Percentiles rank a stretch among this genome's conserved stretches.
phyloP scores from a whole-genome alignment of 371 early-diverging fungal species.

The Haplosporangium sp. region DNA sequence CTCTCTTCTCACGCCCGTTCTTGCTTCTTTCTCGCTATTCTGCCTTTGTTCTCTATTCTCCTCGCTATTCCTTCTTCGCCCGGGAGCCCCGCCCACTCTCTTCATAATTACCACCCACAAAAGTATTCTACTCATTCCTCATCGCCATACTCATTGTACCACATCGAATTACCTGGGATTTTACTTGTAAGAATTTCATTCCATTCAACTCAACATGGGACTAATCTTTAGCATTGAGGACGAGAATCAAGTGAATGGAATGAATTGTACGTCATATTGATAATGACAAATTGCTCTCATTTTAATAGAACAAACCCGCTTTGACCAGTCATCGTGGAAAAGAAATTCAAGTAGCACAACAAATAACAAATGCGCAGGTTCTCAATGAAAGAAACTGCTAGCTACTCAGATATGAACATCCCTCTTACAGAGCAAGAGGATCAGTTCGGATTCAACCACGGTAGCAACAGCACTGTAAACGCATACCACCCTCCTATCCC shows the following conservation, averaged over 20 bases:
- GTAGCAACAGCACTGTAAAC: slow-evolving; percentile 19
- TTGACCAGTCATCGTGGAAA: slow-evolving; percentile 3
- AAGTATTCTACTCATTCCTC: too few species aligned
- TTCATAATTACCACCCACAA: neutral
- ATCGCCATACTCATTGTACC: too few species aligned
- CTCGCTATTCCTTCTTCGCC: neutral
- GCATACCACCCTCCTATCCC: slow-evolving; percentile 35
- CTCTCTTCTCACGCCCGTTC: neutral
- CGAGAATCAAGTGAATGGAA: neutral
- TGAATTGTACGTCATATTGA: too few species aligned
- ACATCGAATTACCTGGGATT: too few species aligned
- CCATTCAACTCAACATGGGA: too few species aligned
- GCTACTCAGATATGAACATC: slow-evolving; percentile 56
- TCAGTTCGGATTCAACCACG: slow-evolving; percentile 26
- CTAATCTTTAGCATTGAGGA: too few species aligned
- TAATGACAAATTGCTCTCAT: neutral
- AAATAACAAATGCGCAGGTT: slow-evolving; percentile 34
- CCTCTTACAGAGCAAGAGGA: slow-evolving; percentile 48
- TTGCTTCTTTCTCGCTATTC: neutral
- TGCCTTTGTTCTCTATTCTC: neutral
- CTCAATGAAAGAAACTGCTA: slow-evolving; percentile 43
- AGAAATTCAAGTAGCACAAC: slow-evolving; percentile 5
- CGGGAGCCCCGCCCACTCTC: too few species aligned
- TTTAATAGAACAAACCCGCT: neutral
- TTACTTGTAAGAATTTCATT: too few species aligned